Evolutionary conservation across 2,329 filamentous ascomycete genomes (phyloP).

Genomic region (Rachicladosporium sp.): DNA sequence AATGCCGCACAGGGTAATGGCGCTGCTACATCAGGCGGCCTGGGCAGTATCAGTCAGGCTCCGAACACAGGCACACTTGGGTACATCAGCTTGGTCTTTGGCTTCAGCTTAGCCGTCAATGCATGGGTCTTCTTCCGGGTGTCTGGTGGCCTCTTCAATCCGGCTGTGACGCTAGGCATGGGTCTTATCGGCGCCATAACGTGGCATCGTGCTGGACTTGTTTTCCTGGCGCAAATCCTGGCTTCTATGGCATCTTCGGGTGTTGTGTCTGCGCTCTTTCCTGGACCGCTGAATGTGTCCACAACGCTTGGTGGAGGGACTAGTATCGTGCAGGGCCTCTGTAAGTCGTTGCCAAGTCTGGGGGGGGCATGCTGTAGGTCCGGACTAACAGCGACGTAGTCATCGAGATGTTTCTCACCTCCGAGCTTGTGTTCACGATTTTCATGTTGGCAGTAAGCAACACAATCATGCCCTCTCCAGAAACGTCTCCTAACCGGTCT

Average conservation of each 20-base stretch:
- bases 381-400: conserved; percentile 11
- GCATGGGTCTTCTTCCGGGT: conserved; percentile 35
- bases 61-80: conserved; percentile 25
- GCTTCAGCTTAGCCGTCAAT: conserved; percentile 32
- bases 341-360: conserved; percentile 5
- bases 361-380: neutral
- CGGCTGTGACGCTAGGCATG: conserved; percentile 36
- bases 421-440: conserved; percentile 38
- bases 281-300: conserved; percentile 33
- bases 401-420: conserved; percentile 40
- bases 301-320: conserved; percentile 32
- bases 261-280: conserved; percentile 33
- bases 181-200: conserved; percentile 35
- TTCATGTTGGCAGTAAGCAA: conserved; percentile 29
- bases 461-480: too few species aligned
- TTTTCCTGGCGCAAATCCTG: conserved; percentile 34
- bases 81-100: conserved; percentile 30
- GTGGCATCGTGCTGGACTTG: conserved; percentile 31
- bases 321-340: conserved; percentile 33
- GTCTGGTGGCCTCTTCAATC: conserved; percentile 27
- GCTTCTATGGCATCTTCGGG: conserved; percentile 34
- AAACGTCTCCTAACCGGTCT: too few species aligned
- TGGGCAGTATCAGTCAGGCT: conserved; percentile 11
- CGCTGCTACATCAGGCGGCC: conserved; percentile 6
- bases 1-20: conserved; percentile 19